phyloP scores from a whole-genome alignment of 78 protist genomes.

The Bodo saltans region DNA sequence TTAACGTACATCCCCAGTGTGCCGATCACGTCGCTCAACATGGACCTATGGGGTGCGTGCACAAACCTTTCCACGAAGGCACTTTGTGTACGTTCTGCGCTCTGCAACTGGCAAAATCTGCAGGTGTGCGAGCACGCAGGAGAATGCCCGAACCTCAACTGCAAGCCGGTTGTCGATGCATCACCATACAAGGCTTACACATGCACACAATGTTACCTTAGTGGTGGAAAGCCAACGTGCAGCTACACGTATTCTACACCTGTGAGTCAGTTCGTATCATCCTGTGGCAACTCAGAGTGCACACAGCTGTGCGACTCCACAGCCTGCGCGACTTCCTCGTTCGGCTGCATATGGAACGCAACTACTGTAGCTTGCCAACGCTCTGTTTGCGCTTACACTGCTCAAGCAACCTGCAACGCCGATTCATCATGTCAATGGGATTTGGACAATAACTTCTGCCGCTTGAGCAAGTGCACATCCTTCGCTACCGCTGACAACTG shows the following conservation, averaged over 20 bases:
- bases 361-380: background rate
- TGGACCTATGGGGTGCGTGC: background rate
- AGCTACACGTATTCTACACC: background rate
- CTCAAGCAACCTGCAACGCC: background rate
- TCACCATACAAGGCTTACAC: background rate
- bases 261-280: background rate
- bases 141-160: background rate
- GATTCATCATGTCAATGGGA: background rate
- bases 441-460: background rate
- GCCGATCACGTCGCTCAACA: background rate
- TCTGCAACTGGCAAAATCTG: background rate
- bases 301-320: background rate
- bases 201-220: background rate
- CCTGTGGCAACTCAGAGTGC: background rate
- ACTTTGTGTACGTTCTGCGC: background rate
- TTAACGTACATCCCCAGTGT: background rate
- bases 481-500: background rate
- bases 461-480: background rate
- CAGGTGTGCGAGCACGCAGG: background rate
- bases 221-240: background rate
- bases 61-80: background rate
- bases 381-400: background rate
- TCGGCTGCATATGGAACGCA: background rate
- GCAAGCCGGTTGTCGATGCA: background rate
- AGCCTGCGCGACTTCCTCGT: background rate